These are phyloP conservation scores for Starmerella kuoi DNA, from an alignment of 805 yeast genomes.

Conservation along the genomic window DNA sequence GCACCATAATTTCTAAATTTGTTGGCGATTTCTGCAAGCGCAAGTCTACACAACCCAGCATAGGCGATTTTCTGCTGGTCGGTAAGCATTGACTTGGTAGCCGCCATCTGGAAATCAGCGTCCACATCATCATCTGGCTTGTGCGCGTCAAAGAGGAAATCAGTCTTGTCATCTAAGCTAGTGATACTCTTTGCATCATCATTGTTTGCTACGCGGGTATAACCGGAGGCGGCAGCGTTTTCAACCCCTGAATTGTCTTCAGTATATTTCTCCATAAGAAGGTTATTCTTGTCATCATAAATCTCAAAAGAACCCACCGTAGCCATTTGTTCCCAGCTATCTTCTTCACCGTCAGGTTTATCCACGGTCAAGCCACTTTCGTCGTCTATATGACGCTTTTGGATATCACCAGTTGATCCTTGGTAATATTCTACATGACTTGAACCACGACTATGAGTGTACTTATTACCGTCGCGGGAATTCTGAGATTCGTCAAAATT, in stretches of 20 bases:
- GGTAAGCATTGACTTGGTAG: conserved; percentile 67
- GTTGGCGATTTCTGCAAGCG: conserved; percentile 69
- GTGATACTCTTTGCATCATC: conserved; percentile 60
- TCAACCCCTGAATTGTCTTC: conserved; percentile 20
- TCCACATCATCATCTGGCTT: conserved; percentile 33
- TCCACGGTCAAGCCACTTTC: conserved; percentile 10
- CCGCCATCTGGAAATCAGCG: conserved; percentile 55
- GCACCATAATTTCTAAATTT: conserved; percentile 40
- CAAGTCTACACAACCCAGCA: conserved; percentile 67
- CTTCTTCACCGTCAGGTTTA: conserved; percentile 31
- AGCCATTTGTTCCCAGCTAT: conserved; percentile 79
- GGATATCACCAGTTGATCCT: conserved; percentile 21
- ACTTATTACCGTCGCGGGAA: no score
- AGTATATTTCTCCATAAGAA: conserved; percentile 22
- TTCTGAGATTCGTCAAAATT: no score
- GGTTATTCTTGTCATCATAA: conserved; percentile 58
- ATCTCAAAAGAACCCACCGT: conserved; percentile 65
- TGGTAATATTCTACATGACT: conserved; percentile 21
- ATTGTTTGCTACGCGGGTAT: conserved; percentile 53
- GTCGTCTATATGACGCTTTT: conserved; percentile 13
- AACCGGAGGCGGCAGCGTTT: conserved; percentile 49
- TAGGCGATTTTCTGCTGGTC: conserved; percentile 87
- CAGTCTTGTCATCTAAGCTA: conserved; percentile 42
- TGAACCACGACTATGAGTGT: background rate
- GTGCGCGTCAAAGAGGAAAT: conserved; percentile 39